A percentile compares a stretch with the other conserved stretches of the same genome.
phyloP scores from a whole-genome alignment of 192 early-diverging fungal species.

The Coemansia sp. region DNA sequence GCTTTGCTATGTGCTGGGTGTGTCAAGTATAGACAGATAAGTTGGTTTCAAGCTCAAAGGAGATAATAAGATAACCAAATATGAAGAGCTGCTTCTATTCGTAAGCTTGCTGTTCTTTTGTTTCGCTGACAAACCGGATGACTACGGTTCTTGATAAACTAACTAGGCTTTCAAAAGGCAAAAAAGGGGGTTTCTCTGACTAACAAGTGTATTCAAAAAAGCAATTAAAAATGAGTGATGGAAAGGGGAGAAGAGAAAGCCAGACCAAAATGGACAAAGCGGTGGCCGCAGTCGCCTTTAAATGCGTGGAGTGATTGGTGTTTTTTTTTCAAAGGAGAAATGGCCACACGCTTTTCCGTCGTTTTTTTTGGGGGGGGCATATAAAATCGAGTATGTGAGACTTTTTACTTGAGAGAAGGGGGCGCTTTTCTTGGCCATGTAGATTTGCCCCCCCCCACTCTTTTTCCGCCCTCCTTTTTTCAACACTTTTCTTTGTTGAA shows the following conservation, averaged over 20 bases:
- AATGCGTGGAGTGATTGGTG: background rate
- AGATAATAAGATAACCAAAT: no score
- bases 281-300: constrained; percentile 24
- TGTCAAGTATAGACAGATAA: no score
- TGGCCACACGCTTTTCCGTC: constrained; percentile 1
- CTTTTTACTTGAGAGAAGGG: no score
- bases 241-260: constrained; percentile 16
- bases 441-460: no score
- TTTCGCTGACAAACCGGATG: no score
- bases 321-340: background rate
- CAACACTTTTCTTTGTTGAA: background rate
- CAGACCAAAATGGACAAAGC: background rate
- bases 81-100: no score
- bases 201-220: constrained; percentile 8
- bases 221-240: constrained; percentile 1
- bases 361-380: background rate
- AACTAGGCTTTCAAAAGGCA: background rate
- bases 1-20: no score
- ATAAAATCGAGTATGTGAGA: no score
- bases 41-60: no score
- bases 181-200: background rate
- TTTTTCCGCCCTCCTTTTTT: background rate
- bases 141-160: background rate
- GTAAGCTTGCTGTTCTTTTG: no score
- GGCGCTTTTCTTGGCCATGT: no score